Evolutionary conservation across 768 basidiomycete species (phyloP), one percentile per base, ranked within the genome.

Genomic region (Fibroporia radiculosa): DNA sequence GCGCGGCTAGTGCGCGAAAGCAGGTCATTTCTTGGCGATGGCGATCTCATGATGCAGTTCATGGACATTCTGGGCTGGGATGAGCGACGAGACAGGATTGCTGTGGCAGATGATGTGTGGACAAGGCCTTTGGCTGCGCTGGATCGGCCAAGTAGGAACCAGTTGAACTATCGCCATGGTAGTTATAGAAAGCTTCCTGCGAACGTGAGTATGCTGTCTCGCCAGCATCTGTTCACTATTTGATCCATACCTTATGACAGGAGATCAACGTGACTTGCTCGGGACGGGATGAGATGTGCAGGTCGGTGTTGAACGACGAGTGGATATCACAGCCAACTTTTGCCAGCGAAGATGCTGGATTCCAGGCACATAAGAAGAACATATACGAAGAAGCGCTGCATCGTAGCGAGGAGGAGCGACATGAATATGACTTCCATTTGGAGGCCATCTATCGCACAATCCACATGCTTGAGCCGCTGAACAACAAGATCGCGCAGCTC

Each of bases 401-500:
- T 65, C 85, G 93, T 27, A 86, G 84, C 40, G 96, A 99, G 58
- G 96, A 99, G 62, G 96, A 99, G 61, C 81, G 96, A 5, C 96
- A 99, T 62, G 95, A 97, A 63, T 99, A 97, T 61, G 95, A 97
- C 62, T 98, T 96, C 69, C 92, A 98, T 61, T 89, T 98, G 56
- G 95, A 98, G 59, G 93, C 93, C 6, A 85, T 97, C 56, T 75
- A 81, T 8, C 84, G 93, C 42, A 96, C 95, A 3, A 93, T 98
- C 54, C 71, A 77, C 6, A 73, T 91, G 56, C 80, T 99, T 20
- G 96, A 98, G 52, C 93, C 96, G 0, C 81, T 97, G 50, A 83
- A 83, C 55, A 82, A 81, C 62, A 90, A 93, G 63, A 89, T 98
- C 52, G 71, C 75, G 6, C 79, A 80, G 50, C 80, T 97, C 65